Percentiles rank a stretch among this genome's conserved stretches.
Evolutionary conservation across 495 filamentous ascomycete species (phyloP).

Genomic region (Penicillium cataractarum): DNA sequence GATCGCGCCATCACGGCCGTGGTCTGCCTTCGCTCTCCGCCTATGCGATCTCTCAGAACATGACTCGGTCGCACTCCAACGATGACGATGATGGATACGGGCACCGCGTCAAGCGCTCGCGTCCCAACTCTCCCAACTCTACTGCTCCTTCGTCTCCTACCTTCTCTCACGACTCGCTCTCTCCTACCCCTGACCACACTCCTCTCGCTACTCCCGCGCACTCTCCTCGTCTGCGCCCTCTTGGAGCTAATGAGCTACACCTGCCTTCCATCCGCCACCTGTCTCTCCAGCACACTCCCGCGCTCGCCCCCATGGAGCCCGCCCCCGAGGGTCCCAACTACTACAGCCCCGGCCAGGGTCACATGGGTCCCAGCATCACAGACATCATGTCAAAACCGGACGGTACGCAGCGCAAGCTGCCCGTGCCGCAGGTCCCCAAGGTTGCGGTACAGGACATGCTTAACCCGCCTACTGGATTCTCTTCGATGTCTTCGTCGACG

Average conservation of each 20-base stretch:
- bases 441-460: slow-evolving; percentile 88
- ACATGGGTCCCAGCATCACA: slow-evolving; percentile 75
- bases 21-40: slow-evolving; percentile 78
- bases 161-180: slow-evolving; percentile 94
- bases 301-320: slow-evolving; percentile 90
- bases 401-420: slow-evolving; percentile 89
- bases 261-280: slow-evolving; percentile 89
- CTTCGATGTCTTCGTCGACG: slow-evolving; percentile 56
- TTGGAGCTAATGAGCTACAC: slow-evolving; percentile 68
- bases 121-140: slow-evolving; percentile 90
- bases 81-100: slow-evolving; percentile 77
- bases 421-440: slow-evolving; percentile 85
- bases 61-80: slow-evolving; percentile 90
- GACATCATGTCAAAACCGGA: slow-evolving; percentile 92
- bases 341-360: slow-evolving; percentile 55
- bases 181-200: slow-evolving; percentile 95
- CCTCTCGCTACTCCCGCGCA: slow-evolving; percentile 94
- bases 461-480: slow-evolving; percentile 64
- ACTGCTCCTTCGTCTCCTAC: slow-evolving; percentile 97
- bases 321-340: slow-evolving; percentile 59
- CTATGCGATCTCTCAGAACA: slow-evolving; percentile 76
- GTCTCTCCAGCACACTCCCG: slow-evolving; percentile 84
- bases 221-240: slow-evolving; percentile 86
- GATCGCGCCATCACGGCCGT: slow-evolving; percentile 63
- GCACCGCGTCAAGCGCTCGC: slow-evolving; percentile 79